Conservation (phyloP, 2,329 filamentous ascomycete genomes). For the Coniella vitis region DNA sequence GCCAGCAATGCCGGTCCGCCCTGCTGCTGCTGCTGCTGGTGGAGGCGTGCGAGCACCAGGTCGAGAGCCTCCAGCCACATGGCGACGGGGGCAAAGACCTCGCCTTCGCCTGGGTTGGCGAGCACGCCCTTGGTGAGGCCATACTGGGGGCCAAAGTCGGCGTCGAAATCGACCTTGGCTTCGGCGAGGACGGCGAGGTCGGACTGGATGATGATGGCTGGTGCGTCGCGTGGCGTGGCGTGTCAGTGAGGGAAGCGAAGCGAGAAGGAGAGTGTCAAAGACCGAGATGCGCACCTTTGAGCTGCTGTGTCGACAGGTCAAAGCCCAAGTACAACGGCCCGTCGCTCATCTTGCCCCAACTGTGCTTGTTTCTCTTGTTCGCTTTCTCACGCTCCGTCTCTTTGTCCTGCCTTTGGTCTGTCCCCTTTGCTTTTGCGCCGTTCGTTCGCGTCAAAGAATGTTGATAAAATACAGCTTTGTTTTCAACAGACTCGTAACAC, state of each 20-base stretch:
- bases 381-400: background rate
- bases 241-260: slow-evolving; percentile 1
- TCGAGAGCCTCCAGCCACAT: slow-evolving; percentile 94
- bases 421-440: no score
- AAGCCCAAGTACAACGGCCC: slow-evolving; percentile 80
- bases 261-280: slow-evolving; percentile 3
- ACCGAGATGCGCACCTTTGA: slow-evolving; percentile 62
- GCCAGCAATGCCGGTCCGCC: slow-evolving; percentile 53
- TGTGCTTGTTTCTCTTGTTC: background rate
- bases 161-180: slow-evolving; percentile 93
- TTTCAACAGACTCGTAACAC: background rate
- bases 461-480: background rate
- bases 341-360: slow-evolving; percentile 15
- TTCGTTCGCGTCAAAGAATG: no score
- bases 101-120: slow-evolving; percentile 71
- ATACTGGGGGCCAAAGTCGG: slow-evolving; percentile 67
- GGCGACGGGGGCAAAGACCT: slow-evolving; percentile 87
- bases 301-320: slow-evolving; percentile 92
- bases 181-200: slow-evolving; percentile 74
- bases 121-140: slow-evolving; percentile 82
- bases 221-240: background rate
- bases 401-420: background rate
- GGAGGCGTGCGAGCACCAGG: slow-evolving; percentile 69
- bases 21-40: slow-evolving; percentile 40
- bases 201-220: slow-evolving; percentile 77